Evolutionary conservation across 2,329 filamentous ascomycete species (phyloP), one percentile per base, ranked within the genome.

Genomic region (Fusarium neocosmosporiellum): DNA sequence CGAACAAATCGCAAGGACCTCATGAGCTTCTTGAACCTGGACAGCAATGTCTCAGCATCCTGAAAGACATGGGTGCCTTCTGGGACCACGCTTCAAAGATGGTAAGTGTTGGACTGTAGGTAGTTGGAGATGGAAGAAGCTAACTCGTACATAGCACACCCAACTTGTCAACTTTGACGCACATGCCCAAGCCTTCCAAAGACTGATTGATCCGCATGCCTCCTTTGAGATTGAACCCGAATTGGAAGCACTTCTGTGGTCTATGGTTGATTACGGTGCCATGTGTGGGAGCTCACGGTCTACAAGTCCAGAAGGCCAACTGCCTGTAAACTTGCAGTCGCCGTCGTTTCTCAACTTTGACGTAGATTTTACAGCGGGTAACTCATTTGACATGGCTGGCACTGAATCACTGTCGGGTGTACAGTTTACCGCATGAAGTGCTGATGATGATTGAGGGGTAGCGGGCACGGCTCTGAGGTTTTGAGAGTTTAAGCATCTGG

Each of bases 81-180:
- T 72, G 70, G 67, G 43, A 62, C 5, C 70, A 72, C 36, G 70
- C 70, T 0, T n/a, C 65, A 7, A 72, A 69, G 24, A 71, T 69
- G 67, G 70, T 66, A 57, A 33, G 34, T 53, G 6, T 55, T 37
- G 7, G 6, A 36, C 24, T 2, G 5, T n/a, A 11, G 7, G 16
- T 18, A 2, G 14, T n/a, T n/a, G 24, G n/a, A 24, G 24, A 27
- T 3, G 34, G 20, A 48, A 41, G 5, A 10, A 18, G n/a, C 36
- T 54, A 14, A 16, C 31, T 18, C 14, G 7, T 18, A 20, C 20
- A 20, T 13, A 69, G 63, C 63, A 66, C 46, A 43, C 34, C 3
- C 58, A 66, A 18, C 59, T 69, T 11, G 14, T 66, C 5, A 31
- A 55, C 29, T 69, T 69, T 24, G 59, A 66, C 20, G 59, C 66